These are phyloP conservation scores for Aspergillus carbonarius DNA, from an alignment of 2,329 filamentous ascomycete species.

Conservation along the genomic window DNA sequence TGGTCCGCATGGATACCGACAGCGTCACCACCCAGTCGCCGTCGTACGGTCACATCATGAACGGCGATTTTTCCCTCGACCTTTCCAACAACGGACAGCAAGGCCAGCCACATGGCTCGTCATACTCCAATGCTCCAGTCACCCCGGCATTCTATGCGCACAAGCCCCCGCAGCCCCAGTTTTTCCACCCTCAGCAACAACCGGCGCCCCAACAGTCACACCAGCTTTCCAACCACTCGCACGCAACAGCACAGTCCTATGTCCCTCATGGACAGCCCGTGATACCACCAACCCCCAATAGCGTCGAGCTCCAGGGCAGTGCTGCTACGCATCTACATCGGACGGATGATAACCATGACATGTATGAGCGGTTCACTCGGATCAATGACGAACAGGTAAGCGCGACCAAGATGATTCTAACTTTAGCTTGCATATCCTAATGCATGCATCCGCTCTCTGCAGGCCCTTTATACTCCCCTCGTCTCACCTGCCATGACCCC, in stretches of 20 bases:
- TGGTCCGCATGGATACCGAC: conserved; percentile 30
- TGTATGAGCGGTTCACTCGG: conserved; percentile 47
- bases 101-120: conserved; percentile 27
- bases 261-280: conserved; percentile 32
- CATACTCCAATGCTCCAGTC: conserved; percentile 33
- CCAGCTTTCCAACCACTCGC: conserved; percentile 23
- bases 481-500: conserved; percentile 53
- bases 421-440: conserved; percentile 14
- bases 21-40: conserved; percentile 23
- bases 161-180: conserved; percentile 29
- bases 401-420: not conserved
- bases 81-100: conserved; percentile 23
- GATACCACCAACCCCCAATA: conserved; percentile 51
- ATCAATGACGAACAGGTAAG: conserved; percentile 46
- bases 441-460: conserved; percentile 13
- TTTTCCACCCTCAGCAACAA: conserved; percentile 20
- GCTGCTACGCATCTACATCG: conserved; percentile 42
- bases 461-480: conserved; percentile 51
- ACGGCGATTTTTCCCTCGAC: conserved; percentile 37
- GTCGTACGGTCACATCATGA: conserved; percentile 34
- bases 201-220: conserved; percentile 30
- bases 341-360: conserved; percentile 41
- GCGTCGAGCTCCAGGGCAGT: conserved; percentile 48
- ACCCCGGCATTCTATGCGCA: conserved; percentile 35
- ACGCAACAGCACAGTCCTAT: conserved; percentile 27